These are phyloP conservation scores for Colletotrichum liriopes DNA, from an alignment of 2,329 filamentous ascomycete genomes.

Conservation along the genomic window DNA sequence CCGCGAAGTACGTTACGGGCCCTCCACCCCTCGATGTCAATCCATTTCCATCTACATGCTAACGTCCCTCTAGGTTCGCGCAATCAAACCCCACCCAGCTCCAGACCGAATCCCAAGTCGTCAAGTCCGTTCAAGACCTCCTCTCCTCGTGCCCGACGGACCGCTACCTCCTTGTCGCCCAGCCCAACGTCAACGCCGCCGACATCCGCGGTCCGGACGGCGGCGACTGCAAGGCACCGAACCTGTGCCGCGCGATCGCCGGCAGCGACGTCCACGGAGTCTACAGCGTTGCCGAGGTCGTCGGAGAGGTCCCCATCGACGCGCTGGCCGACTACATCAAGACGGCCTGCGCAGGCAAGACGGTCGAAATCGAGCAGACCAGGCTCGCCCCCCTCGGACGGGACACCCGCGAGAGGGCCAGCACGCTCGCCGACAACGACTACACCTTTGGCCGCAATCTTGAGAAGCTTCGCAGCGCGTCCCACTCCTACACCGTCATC, in stretches of 20 bases:
- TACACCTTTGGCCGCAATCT: constrained; percentile 67
- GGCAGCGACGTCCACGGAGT: constrained; percentile 55
- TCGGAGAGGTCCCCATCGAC: constrained; percentile 62
- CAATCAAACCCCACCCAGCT: constrained; percentile 59
- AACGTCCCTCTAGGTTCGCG: constrained; percentile 50
- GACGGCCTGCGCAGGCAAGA: constrained; percentile 61
- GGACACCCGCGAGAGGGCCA: constrained; percentile 56
- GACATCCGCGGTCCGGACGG: constrained; percentile 72
- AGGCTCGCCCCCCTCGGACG: constrained; percentile 58
- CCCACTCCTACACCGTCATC: constrained; percentile 79
- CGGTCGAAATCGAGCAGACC: constrained; percentile 58
- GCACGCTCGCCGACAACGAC: constrained; percentile 64
- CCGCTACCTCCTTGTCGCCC: constrained; percentile 83
- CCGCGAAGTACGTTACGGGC: constrained; percentile 75
- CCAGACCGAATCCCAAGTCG: constrained; percentile 63
- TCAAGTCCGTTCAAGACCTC: constrained; percentile 62
- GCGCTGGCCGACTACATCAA: constrained; percentile 62
- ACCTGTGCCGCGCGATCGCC: constrained; percentile 62
- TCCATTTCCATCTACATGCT: constrained; percentile 26
- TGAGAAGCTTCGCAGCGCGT: constrained; percentile 52
- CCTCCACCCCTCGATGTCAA: not conserved
- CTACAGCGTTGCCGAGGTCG: constrained; percentile 71
- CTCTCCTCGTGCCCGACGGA: constrained; percentile 80
- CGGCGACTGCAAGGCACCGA: constrained; percentile 65
- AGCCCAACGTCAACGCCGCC: constrained; percentile 79